Base-by-base conservation (phyloP, 495 filamentous ascomycete species). In the Podospora pseudocomata region DNA sequence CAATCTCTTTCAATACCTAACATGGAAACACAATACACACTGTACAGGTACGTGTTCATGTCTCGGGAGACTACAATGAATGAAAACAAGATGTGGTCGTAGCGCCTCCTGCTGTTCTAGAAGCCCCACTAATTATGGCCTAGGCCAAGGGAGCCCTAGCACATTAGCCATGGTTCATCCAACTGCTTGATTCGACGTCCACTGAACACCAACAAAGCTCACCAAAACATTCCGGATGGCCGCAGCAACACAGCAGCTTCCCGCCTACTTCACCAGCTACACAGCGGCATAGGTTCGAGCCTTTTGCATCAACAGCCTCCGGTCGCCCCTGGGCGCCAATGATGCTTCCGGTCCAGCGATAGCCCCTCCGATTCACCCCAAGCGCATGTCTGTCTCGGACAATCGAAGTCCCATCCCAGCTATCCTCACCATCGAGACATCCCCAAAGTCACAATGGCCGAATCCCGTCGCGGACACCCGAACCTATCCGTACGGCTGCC, bases 381-480 rank as follows among this genome's bases (percentile, higher is more conserved):
- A 30, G 15, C 23, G 18, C n/a, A 66, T 66, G 44, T 26, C 65
- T 7, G 23, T 26, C 32, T 32, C 53, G 5, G 19, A 23, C 60
- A 19, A 58, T 54, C 64, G 55, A 64, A 19, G 58, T 26, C 58
- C 30, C 13, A 26, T 23, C 28, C 27, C 28, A 26, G 54, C 15
- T 49, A 11, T 26, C 32, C 39, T 58, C 27, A 27, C 58, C 57
- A 58, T 39, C 19, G 63, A 66, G n/a, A 6, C 5, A 32, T 55
- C 49, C 11, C 16, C 34, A 19, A 63, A 49, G 30, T 63, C 71
- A 70, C 66, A 67, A 86, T 86, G 84, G 83, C 83, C 71, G 80
- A 83, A 63, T 77, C 79, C 67, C 81, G 84, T 74, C 79, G 83
- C 70, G 81, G 82, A 64, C 83, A 85, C 65, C 79, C 79, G 54